Conservation (phyloP, 495 filamentous ascomycete genomes). For the Penicillium malachiteum region DNA sequence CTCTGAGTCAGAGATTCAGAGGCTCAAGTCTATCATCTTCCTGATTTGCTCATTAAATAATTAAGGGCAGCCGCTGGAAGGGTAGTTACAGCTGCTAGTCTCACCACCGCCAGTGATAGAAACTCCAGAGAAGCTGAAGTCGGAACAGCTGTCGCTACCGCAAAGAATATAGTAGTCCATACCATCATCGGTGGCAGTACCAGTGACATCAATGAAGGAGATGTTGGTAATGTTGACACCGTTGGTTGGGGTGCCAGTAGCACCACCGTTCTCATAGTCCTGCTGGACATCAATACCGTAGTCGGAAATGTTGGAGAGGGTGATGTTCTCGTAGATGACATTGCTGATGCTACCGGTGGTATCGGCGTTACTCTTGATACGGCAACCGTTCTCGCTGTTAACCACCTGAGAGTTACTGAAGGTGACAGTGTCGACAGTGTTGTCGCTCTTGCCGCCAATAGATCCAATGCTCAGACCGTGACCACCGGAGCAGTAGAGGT, state of each 20-base stretch:
- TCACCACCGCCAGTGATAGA: constrained; percentile 8
- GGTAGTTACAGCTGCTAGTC: constrained; percentile 15
- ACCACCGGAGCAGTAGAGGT: constrained; percentile 52
- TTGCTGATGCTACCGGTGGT: constrained; percentile 26
- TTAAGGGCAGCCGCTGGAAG: constrained; percentile 39
- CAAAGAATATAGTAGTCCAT: constrained; percentile 11
- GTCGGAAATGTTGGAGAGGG: constrained; percentile 17
- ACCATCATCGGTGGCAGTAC: constrained; percentile 7
- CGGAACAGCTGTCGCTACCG: constrained; percentile 14
- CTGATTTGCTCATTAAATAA: not conserved
- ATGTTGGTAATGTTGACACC: constrained; percentile 43
- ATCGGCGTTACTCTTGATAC: constrained; percentile 26
- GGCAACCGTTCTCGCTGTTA: constrained; percentile 46
- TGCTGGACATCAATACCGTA: constrained; percentile 66
- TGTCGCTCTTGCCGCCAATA: constrained; percentile 58
- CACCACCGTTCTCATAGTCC: constrained; percentile 59
- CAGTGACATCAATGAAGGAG: constrained; percentile 10
- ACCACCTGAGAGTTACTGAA: constrained; percentile 48
- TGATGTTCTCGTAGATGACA: constrained; percentile 25
- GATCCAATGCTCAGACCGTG: constrained; percentile 62
- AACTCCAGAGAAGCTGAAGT: constrained; percentile 12
- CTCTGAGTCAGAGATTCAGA: too few relatives aligned
- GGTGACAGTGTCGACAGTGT: constrained; percentile 52
- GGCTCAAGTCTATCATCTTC: not conserved
- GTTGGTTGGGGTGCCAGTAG: constrained; percentile 52